Conservation (phyloP, 75 land plant genomes). For the Pseudotsuga menziesii region DNA sequence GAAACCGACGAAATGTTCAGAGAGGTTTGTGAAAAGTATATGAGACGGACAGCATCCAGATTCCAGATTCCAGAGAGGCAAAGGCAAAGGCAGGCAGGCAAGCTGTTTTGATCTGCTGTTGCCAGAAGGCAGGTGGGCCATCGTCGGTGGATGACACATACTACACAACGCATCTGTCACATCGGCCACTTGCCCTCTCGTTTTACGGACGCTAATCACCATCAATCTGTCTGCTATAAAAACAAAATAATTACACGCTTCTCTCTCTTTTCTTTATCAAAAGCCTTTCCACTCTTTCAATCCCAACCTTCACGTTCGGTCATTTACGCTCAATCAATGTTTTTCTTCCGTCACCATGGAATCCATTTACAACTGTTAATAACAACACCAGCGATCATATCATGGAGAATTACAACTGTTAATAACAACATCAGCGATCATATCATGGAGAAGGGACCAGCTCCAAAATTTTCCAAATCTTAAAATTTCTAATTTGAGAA, state of each 20-base stretch:
- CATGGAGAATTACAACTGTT: too few species aligned
- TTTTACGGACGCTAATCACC: background rate
- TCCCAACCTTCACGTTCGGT: constrained; percentile 4
- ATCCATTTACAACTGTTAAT: too few species aligned
- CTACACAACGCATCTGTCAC: background rate
- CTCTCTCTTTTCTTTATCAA: background rate
- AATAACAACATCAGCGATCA: too few species aligned
- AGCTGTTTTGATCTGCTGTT: background rate
- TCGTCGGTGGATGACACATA: constrained; percentile 7
- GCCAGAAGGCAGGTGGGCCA: constrained; percentile 1
- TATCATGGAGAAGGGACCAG: too few species aligned
- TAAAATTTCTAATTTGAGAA: too few species aligned
- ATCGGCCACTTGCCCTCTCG: background rate
- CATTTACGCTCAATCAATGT: too few species aligned
- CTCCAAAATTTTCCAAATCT: too few species aligned
- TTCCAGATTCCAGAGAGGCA: background rate
- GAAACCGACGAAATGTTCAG: background rate
- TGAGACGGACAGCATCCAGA: too few species aligned
- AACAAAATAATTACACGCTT: too few species aligned
- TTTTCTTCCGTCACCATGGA: too few species aligned
- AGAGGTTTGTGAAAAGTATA: background rate
- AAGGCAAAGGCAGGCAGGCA: too few species aligned
- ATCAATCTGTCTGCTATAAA: background rate
- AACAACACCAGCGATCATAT: too few species aligned
- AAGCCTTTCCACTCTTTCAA: background rate